Base-by-base conservation (phyloP, 805 yeast genomes). In the Spathaspora girioi region DNA sequence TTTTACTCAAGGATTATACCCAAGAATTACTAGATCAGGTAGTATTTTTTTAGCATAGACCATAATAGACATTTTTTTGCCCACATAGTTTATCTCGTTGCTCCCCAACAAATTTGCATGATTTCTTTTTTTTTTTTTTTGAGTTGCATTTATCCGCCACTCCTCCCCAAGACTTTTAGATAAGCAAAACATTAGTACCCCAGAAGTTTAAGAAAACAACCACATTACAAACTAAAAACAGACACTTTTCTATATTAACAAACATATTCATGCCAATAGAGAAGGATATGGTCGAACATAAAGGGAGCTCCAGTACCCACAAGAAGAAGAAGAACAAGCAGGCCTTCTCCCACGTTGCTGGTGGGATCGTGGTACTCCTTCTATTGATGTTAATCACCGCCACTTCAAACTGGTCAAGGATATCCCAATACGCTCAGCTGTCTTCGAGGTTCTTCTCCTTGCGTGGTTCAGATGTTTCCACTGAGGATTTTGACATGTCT, bases 1-100 rank as follows among this genome's bases (percentile, higher is more conserved):
- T 54, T 12, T 59, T 71, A 27, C 55, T 62, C 8, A 59, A 61
- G 41, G 57, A 54, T 23, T 23, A 53, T 19, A 46, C 47, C 1
- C 50, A 26, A 6, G 63, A 56, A 18, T 41, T 50, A 18, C 40
- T 50, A 32, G 45, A 50, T 14, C 29, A 44, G 7, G 55, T 50
- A 3, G 48, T 45, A 6, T 53, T 53, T 47, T 38, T 49, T 14
- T 26, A 50, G 42, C 15, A 26, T 47, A 42, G 19, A 40, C 43
- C 26, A 40, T 40, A 42, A 35, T 35, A 35, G 15, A 35, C 15
- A 35, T 35, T 35, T 35, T 35, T 35, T 35, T 35, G 40, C 26
- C 14, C 3, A 3, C 26, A 23, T 23, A 23, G 26, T 23, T 23
- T 23, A 20, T 42, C 3, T 42, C 17, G 44, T 42, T 42, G 44